Conservation (phyloP, 2,329 filamentous ascomycete species). For the Ophiostoma angusticollis region DNA sequence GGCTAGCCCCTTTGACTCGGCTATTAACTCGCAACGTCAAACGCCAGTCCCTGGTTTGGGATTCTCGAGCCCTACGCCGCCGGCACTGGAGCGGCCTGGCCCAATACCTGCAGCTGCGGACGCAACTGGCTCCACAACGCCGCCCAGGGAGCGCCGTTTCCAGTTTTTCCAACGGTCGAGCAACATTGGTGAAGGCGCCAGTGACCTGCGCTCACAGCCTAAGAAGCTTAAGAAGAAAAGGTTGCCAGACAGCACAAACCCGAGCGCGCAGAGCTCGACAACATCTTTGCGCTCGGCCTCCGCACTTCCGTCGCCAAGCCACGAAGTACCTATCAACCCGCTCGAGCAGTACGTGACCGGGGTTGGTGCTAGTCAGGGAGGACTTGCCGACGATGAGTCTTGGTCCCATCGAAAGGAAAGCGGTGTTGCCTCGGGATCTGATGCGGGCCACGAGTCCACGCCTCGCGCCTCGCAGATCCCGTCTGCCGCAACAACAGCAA, state of each 20-base stretch:
- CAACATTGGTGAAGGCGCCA: slow-evolving; percentile 40
- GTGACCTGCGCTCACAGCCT: slow-evolving; percentile 53
- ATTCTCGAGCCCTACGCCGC: slow-evolving; percentile 4
- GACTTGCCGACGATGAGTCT: neutral
- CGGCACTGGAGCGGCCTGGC: slow-evolving; percentile 19
- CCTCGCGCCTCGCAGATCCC: slow-evolving; percentile 34
- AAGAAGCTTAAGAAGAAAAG: slow-evolving; percentile 89
- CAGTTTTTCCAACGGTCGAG: slow-evolving; percentile 62
- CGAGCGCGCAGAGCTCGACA: slow-evolving; percentile 82
- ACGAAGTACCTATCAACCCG: slow-evolving; percentile 22
- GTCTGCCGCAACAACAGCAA: slow-evolving; percentile 14
- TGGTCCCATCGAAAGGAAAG: neutral
- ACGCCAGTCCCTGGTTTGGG: slow-evolving; percentile 1
- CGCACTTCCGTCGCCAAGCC: slow-evolving; percentile 31
- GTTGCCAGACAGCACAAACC: slow-evolving; percentile 61
- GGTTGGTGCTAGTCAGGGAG: neutral
- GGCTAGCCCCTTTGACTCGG: neutral
- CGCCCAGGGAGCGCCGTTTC: slow-evolving; percentile 53
- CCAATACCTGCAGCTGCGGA: neutral
- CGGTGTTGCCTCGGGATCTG: slow-evolving; percentile 8
- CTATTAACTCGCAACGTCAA: neutral
- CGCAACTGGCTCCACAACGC: slow-evolving; percentile 28
- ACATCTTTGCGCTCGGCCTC: slow-evolving; percentile 51
- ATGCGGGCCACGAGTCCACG: slow-evolving; percentile 28
- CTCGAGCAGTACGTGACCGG: slow-evolving; percentile 6